phyloP scores from a whole-genome alignment of 169 alveolate species.

The Plasmodium knowlesi region DNA sequence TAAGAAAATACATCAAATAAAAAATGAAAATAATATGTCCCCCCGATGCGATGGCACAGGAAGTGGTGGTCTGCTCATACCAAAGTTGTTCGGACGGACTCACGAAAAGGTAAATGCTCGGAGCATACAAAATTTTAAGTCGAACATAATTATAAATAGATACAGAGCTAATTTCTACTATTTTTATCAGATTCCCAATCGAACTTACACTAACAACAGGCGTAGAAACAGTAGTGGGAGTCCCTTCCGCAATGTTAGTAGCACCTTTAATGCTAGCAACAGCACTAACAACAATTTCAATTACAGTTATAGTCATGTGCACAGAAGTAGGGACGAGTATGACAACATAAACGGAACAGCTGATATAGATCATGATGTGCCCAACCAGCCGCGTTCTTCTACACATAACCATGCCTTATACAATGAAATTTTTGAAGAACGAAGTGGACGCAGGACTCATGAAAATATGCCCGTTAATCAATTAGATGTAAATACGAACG shows the following conservation, averaged over 20 bases:
- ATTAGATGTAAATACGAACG: conserved; percentile 48
- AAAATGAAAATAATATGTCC: background rate
- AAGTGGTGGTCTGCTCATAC: conserved; percentile 9
- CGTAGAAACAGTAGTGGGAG: conserved; percentile 2
- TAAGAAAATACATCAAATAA: background rate
- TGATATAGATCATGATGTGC: conserved; percentile 15
- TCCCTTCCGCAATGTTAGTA: background rate
- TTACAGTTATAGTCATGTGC: conserved; percentile 7
- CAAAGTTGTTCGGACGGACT: conserved; percentile 53
- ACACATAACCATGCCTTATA: conserved; percentile 2
- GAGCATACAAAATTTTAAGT: conserved; percentile 49
- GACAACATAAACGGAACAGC: background rate
- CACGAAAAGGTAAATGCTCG: conserved; percentile 58
- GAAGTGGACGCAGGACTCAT: background rate
- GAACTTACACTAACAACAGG: background rate
- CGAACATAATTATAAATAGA: conserved; percentile 64
- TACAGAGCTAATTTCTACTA: conserved; percentile 70
- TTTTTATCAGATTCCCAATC: conserved; percentile 13
- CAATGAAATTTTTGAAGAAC: conserved; percentile 25
- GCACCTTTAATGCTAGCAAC: conserved; percentile 21
- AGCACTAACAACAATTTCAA: conserved; percentile 20
- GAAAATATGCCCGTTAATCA: background rate
- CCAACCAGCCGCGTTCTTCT: background rate
- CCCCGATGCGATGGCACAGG: conserved; percentile 8
- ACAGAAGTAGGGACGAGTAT: background rate